Conservation (phyloP, 768 basidiomycete species). For the Russula foetens region DNA sequence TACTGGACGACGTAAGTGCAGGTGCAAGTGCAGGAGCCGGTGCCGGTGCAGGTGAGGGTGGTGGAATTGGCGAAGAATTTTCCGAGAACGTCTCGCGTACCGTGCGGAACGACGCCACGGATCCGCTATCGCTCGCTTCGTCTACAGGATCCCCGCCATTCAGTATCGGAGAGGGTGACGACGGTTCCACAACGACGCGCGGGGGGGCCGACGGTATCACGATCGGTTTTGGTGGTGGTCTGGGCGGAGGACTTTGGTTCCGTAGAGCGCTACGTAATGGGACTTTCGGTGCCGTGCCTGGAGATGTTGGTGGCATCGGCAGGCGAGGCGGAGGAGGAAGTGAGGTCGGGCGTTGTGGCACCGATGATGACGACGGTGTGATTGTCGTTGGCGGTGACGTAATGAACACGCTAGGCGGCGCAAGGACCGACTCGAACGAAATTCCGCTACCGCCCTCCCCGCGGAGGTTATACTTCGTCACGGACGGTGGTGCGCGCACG, state of each 20-base stretch:
- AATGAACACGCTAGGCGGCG: constrained; percentile 1
- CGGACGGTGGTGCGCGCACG: constrained; percentile 14
- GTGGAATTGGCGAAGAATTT: constrained; percentile 17
- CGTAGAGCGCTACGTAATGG: constrained; percentile 60
- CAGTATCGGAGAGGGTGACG: not conserved
- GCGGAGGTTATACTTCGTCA: constrained; percentile 15
- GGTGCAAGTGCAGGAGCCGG: no score
- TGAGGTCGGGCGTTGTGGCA: not conserved
- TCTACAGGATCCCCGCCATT: not conserved
- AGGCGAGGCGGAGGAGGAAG: constrained; percentile 3
- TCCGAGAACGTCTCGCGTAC: constrained; percentile 46
- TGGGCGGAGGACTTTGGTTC: constrained; percentile 24
- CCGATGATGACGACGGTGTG: not conserved
- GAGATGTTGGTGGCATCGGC: not conserved
- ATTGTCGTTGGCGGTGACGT: not conserved
- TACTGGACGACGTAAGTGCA: not conserved
- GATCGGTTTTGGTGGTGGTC: constrained; percentile 8
- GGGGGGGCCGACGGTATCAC: constrained; percentile 13
- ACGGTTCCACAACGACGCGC: constrained; percentile 1
- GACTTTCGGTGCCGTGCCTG: constrained; percentile 26
- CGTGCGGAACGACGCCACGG: constrained; percentile 60
- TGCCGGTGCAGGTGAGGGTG: not conserved
- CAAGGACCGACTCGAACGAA: constrained; percentile 10
- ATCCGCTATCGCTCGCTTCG: constrained; percentile 34
- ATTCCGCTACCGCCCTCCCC: constrained; percentile 14